phyloP scores from a whole-genome alignment of 2,329 filamentous ascomycete genomes.

The Hypoxylon sp. region DNA sequence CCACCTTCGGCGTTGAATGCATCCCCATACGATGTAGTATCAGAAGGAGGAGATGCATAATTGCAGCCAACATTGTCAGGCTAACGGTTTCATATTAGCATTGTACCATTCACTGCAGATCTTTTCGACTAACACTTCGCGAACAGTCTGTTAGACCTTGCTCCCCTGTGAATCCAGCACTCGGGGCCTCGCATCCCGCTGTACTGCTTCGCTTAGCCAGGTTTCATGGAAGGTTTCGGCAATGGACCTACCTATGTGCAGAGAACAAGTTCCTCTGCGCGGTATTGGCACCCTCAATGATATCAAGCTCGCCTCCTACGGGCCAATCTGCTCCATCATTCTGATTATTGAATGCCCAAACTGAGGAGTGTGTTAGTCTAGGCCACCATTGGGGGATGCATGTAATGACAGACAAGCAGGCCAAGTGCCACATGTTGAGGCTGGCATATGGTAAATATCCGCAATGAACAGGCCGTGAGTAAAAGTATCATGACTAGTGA shows the following conservation, averaged over 20 bases:
- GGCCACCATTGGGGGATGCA: not conserved
- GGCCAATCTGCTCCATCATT: slow-evolving; percentile 71
- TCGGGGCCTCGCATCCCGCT: slow-evolving; percentile 46
- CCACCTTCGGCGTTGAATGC: slow-evolving; percentile 76
- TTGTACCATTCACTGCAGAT: not conserved
- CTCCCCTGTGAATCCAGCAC: slow-evolving; percentile 48
- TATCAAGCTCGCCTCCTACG: slow-evolving; percentile 74
- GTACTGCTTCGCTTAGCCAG: slow-evolving; percentile 39
- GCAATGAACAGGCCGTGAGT: slow-evolving; percentile 78
- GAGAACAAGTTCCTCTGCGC: slow-evolving; percentile 73
- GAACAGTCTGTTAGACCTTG: slow-evolving; percentile 50
- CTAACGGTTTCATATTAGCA: slow-evolving; percentile 50
- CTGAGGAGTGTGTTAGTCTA: slow-evolving; percentile 52
- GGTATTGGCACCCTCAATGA: slow-evolving; percentile 78
- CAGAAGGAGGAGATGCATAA: slow-evolving; percentile 58
- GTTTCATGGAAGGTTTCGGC: not conserved
- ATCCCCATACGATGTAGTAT: slow-evolving; percentile 69
- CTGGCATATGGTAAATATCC: slow-evolving; percentile 81
- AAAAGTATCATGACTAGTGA: slow-evolving; percentile 76
- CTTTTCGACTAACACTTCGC: slow-evolving; percentile 41
- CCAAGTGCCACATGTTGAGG: slow-evolving; percentile 79
- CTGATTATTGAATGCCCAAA: slow-evolving; percentile 64
- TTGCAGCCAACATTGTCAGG: slow-evolving; percentile 65
- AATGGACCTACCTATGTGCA: slow-evolving; percentile 68
- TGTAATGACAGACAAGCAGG: slow-evolving; percentile 71